phyloP scores from a whole-genome alignment of 2,329 filamentous ascomycete genomes.

The Cercospora zeina region DNA sequence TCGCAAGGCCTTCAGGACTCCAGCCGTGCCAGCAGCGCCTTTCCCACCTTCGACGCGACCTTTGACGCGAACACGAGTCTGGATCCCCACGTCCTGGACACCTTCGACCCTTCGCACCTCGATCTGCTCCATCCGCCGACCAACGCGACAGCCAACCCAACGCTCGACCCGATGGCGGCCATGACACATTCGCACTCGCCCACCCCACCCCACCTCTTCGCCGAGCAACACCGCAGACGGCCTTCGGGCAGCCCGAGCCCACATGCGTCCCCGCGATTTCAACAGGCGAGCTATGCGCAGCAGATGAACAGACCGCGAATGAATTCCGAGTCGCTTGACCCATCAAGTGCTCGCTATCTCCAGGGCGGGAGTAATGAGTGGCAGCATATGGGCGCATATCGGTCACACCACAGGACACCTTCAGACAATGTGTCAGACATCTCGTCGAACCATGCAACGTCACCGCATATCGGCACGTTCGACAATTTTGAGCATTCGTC shows the following conservation, averaged over 20 bases:
- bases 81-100: conserved; percentile 60
- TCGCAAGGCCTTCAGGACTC: conserved; percentile 43
- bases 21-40: conserved; percentile 50
- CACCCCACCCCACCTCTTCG: conserved; percentile 59
- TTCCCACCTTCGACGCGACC: conserved; percentile 57
- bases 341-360: conserved; percentile 59
- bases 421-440: conserved; percentile 89
- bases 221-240: conserved; percentile 51
- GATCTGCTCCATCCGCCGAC: conserved; percentile 46
- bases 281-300: conserved; percentile 48
- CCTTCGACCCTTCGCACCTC: conserved; percentile 47
- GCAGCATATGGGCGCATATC: conserved; percentile 63
- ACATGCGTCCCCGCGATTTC: conserved; percentile 55
- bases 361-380: conserved; percentile 58
- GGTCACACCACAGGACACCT: conserved; percentile 76
- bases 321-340: conserved; percentile 58
- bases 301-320: conserved; percentile 59
- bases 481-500: conserved; percentile 84
- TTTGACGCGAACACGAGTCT: conserved; percentile 58
- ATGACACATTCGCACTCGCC: conserved; percentile 53
- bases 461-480: conserved; percentile 74
- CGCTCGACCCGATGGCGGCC: conserved; percentile 54
- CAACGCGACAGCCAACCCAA: conserved; percentile 44
- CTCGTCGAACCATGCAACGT: conserved; percentile 69
- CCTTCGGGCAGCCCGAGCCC: conserved; percentile 57